Evolutionary conservation across 2,329 filamentous ascomycete genomes (phyloP).

Genomic region (Phialophora verrucosa): DNA sequence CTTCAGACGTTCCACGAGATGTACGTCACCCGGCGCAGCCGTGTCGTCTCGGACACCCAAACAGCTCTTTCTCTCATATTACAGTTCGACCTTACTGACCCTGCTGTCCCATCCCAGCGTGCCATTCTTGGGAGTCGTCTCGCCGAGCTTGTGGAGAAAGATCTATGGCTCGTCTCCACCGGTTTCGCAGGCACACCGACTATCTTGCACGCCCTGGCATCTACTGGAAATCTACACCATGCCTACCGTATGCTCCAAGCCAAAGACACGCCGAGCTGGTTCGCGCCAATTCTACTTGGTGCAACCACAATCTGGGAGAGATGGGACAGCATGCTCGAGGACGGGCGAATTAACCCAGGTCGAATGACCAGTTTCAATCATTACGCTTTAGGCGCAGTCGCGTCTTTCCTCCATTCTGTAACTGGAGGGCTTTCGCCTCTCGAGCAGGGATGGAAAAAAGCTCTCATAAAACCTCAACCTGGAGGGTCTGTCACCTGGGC

Average conservation of each 20-base stretch:
- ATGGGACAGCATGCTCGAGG: slow-evolving; percentile 50
- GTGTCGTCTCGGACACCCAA: no score
- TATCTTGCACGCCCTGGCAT: slow-evolving; percentile 42
- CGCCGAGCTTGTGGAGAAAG: slow-evolving; percentile 3
- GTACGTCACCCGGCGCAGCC: no score
- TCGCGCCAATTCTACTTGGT: slow-evolving; percentile 50
- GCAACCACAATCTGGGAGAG: slow-evolving; percentile 54
- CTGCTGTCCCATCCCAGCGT: slow-evolving; percentile 20
- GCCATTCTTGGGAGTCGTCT: slow-evolving; percentile 36
- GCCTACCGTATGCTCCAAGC: slow-evolving; percentile 51
- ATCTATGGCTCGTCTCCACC: slow-evolving; percentile 41
- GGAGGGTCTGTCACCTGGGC: no score
- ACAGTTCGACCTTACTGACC: slow-evolving; percentile 36
- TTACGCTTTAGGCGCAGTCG: slow-evolving; percentile 46
- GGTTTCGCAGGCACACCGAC: slow-evolving; percentile 46
- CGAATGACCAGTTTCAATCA: slow-evolving; percentile 54
- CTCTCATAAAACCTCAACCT: no score
- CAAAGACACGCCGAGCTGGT: slow-evolving; percentile 46
- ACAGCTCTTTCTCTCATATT: no score
- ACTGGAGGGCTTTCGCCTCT: no score
- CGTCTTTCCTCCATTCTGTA: no score
- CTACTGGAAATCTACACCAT: slow-evolving; percentile 37
- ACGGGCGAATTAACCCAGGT: slow-evolving; percentile 49
- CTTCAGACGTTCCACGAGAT: no score
- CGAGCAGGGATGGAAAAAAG: no score